Evolutionary conservation across 2,329 filamentous ascomycete genomes (phyloP).

Genomic region (Exserohilum turcica): DNA sequence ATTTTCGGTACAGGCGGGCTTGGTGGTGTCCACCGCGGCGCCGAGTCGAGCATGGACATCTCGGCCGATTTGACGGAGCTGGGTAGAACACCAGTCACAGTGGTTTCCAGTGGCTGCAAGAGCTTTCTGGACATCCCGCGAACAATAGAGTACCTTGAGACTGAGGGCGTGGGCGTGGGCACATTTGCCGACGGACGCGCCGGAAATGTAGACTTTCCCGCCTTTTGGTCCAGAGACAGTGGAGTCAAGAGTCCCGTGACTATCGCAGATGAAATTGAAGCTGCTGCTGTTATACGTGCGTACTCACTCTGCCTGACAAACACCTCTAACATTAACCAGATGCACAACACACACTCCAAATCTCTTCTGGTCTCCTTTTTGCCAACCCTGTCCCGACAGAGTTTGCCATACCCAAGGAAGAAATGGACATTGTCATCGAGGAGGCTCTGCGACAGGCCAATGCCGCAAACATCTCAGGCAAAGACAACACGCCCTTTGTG

Average conservation of each 20-base stretch:
- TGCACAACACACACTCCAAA: constrained; percentile 72
- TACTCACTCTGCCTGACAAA: constrained; percentile 9
- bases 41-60: constrained; percentile 85
- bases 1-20: constrained; percentile 95
- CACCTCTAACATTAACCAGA: constrained; percentile 50
- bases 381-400: constrained; percentile 84
- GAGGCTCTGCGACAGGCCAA: constrained; percentile 48
- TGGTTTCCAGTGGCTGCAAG: constrained; percentile 90
- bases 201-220: constrained; percentile 80
- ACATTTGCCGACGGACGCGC: constrained; percentile 85
- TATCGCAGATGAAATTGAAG: constrained; percentile 76
- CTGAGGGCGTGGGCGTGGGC: constrained; percentile 76
- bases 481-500: constrained; percentile 83
- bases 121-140: constrained; percentile 91
- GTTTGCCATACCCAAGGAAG: constrained; percentile 67
- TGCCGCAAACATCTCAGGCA: constrained; percentile 63
- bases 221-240: constrained; percentile 90
- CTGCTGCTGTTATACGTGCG: constrained; percentile 82
- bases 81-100: constrained; percentile 83
- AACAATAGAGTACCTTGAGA: constrained; percentile 81
- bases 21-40: constrained; percentile 90
- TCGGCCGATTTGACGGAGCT: constrained; percentile 95
- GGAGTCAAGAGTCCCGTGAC: constrained; percentile 78
- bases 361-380: constrained; percentile 82
- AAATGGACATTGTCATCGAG: constrained; percentile 48